phyloP scores from a whole-genome alignment of 148 eudicot species.

The Chenopodium album region DNA sequence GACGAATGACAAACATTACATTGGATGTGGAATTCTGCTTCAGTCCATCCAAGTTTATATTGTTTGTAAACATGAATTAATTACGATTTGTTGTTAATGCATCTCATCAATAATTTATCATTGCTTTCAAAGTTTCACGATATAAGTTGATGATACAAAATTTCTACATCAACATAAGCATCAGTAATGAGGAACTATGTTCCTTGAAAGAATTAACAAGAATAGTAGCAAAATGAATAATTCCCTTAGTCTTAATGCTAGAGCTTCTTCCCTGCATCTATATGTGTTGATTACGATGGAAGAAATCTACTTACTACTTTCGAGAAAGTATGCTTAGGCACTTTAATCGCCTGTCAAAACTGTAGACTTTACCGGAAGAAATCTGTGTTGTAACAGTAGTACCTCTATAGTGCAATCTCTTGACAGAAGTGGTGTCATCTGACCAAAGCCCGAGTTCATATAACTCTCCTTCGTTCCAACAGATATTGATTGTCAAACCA shows the following conservation, averaged over 20 bases:
- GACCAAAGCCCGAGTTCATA: constrained; percentile 66
- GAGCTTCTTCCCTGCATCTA: constrained; percentile 1
- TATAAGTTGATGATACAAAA: constrained; percentile 3
- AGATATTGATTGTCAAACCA: constrained; percentile 67
- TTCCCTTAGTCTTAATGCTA: constrained; percentile 14
- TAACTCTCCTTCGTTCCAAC: constrained; percentile 82
- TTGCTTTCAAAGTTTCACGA: not conserved
- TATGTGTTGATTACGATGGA: not conserved
- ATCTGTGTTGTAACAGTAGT: constrained; percentile 37
- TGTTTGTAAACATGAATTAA: not conserved
- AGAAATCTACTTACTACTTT: constrained; percentile 16
- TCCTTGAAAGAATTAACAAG: constrained; percentile 2
- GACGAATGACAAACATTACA: not conserved
- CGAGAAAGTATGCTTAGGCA: constrained; percentile 43
- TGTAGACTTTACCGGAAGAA: constrained; percentile 46
- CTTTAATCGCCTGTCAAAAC: constrained; percentile 44
- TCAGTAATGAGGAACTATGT: constrained; percentile 2
- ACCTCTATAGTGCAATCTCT: constrained; percentile 58
- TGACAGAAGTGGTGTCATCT: constrained; percentile 28
- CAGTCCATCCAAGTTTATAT: not conserved
- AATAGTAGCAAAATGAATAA: not conserved
- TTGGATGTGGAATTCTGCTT: not conserved
- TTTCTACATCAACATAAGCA: not conserved
- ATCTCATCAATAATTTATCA: not conserved
- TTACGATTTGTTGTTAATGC: not conserved